Conservation (phyloP, 768 basidiomycete genomes). For the Pilatotrama ljubarskyi region DNA sequence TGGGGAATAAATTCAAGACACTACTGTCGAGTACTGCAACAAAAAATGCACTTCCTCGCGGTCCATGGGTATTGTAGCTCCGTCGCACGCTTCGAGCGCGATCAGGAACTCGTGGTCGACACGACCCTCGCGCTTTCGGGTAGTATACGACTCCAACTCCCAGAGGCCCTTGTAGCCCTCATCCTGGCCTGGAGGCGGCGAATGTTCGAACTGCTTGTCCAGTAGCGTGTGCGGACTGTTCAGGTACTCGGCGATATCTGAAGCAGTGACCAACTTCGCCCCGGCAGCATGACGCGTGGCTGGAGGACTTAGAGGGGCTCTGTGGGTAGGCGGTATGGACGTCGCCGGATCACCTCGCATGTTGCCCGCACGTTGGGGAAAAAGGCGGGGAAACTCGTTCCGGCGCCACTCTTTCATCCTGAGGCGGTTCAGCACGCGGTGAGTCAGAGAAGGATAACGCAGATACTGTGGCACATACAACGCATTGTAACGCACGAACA, state of each 20-base stretch:
- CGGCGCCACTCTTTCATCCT: not conserved
- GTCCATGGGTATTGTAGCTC: not conserved
- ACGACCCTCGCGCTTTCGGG: not conserved
- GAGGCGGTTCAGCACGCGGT: not conserved
- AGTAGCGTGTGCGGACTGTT: not conserved
- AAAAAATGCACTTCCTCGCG: not conserved
- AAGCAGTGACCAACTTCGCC: not conserved
- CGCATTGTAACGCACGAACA: too few species aligned
- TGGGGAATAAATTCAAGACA: too few species aligned
- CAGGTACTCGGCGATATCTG: not conserved
- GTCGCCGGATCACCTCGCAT: not conserved
- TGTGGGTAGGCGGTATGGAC: not conserved
- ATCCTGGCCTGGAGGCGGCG: not conserved
- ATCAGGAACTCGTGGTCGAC: slow-evolving; percentile 2
- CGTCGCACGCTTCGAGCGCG: not conserved
- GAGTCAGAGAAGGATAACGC: too few species aligned
- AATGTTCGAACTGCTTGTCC: not conserved
- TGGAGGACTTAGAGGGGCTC: too few species aligned
- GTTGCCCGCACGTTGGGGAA: not conserved
- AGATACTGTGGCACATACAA: too few species aligned
- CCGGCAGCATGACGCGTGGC: not conserved
- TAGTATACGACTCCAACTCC: slow-evolving; percentile 1
- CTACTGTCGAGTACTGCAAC: slow-evolving; percentile 2
- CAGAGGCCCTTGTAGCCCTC: slow-evolving; percentile 2
- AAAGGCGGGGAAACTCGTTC: not conserved